phyloP scores from a whole-genome alignment of 257 asterid genomes.

The Agastache rugosa region DNA sequence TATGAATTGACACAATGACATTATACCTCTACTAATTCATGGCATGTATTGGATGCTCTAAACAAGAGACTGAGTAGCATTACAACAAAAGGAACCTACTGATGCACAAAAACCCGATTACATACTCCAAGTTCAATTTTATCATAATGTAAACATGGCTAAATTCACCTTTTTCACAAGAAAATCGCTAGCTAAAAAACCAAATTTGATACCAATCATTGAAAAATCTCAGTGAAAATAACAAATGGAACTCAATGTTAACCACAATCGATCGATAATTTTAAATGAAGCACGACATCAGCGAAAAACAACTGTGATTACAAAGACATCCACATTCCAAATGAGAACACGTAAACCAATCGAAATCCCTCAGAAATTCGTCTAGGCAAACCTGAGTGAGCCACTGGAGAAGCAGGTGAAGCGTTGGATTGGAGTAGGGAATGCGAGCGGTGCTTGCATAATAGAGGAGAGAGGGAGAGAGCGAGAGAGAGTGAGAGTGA shows the following conservation, averaged over 20 bases:
- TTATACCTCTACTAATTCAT: neutral
- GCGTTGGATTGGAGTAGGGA: neutral
- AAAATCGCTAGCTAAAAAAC: neutral
- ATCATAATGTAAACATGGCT: neutral
- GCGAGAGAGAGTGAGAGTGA: neutral
- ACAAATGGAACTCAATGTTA: neutral
- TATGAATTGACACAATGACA: neutral
- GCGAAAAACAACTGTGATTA: no score
- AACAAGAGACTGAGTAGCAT: neutral
- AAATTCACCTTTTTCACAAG: neutral
- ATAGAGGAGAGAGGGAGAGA: no score
- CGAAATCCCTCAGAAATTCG: no score
- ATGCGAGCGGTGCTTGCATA: no score
- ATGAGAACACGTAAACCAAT: neutral
- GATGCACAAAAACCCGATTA: neutral
- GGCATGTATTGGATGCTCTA: neutral
- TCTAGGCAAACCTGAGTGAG: constrained; percentile 74
- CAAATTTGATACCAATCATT: neutral
- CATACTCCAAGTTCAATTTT: neutral
- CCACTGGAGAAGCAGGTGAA: constrained; percentile 57
- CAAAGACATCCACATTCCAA: neutral
- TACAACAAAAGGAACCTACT: neutral
- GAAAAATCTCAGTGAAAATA: neutral
- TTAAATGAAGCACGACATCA: neutral
- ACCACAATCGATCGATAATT: neutral